These are phyloP conservation scores for Pugionium dolabratum DNA, from an alignment of 345 rosid species.

Conservation along the genomic window DNA sequence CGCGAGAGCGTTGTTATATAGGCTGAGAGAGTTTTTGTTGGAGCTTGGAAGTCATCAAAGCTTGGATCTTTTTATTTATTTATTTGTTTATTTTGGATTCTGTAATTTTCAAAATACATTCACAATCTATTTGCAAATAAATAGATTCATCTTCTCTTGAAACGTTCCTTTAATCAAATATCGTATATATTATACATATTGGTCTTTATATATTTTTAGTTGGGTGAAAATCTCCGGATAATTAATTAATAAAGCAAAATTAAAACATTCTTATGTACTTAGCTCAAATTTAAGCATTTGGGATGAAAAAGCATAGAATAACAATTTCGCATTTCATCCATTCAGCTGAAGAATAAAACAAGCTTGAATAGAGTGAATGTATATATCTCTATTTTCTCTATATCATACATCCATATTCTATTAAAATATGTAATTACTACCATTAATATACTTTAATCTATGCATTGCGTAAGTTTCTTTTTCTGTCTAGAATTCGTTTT, in stretches of 20 bases:
- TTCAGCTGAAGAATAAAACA: too few species aligned
- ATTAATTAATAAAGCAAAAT: too few species aligned
- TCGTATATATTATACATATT: neutral
- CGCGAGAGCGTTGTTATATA: constrained; percentile 55
- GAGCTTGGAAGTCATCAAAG: constrained; percentile 19
- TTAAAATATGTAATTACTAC: too few species aligned
- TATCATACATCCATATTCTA: too few species aligned
- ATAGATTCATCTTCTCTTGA: constrained; percentile 28
- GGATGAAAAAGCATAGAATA: too few species aligned
- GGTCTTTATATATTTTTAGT: too few species aligned
- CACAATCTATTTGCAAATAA: constrained; percentile 36
- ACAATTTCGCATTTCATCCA: too few species aligned
- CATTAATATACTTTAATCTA: neutral
- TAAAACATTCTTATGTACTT: too few species aligned
- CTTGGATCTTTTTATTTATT: neutral
- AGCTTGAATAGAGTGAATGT: too few species aligned
- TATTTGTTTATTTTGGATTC: constrained; percentile 35
- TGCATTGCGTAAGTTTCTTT: neutral
- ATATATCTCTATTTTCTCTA: too few species aligned
- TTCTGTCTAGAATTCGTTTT: neutral
- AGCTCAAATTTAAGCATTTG: too few species aligned
- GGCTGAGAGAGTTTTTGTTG: constrained; percentile 1
- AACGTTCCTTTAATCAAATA: neutral
- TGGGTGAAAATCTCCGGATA: too few species aligned
- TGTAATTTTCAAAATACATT: constrained; percentile 36